phyloP scores from a whole-genome alignment of 2,329 filamentous ascomycete genomes.

The Orbilia blumenaviensis region DNA sequence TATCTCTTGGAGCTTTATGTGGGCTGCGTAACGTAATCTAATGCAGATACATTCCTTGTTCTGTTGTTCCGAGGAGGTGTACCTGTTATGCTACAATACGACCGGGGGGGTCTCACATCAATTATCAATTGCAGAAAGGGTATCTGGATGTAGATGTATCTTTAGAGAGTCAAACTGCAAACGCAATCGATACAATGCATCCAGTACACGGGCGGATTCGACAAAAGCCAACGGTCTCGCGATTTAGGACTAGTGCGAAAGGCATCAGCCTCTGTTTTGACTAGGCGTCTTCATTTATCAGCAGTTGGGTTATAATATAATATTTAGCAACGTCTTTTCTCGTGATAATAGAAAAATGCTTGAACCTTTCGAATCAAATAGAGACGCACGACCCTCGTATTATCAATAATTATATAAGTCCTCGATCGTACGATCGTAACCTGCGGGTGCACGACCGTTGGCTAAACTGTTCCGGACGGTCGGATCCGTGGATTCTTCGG shows the following conservation, averaged over 20 bases:
- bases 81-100: neutral
- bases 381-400: slow-evolving; percentile 35
- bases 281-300: neutral
- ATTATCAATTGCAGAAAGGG: no score
- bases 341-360: neutral
- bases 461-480: slow-evolving; percentile 34
- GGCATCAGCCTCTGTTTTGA: neutral
- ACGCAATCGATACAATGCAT: slow-evolving; percentile 4
- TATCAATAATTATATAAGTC: slow-evolving; percentile 41
- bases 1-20: slow-evolving; percentile 46
- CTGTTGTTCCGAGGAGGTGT: slow-evolving; percentile 13
- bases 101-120: no score
- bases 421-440: slow-evolving; percentile 31
- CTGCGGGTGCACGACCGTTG: slow-evolving; percentile 20
- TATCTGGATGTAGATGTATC: slow-evolving; percentile 9
- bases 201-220: slow-evolving; percentile 17
- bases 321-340: neutral
- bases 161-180: neutral
- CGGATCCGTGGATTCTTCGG: slow-evolving; percentile 28
- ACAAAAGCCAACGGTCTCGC: slow-evolving; percentile 6
- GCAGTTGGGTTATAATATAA: neutral
- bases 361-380: neutral
- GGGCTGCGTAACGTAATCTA: slow-evolving; percentile 27
- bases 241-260: slow-evolving; percentile 3
- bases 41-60: slow-evolving; percentile 13